These are phyloP conservation scores for Xylogone sp. DNA, from an alignment of 2,329 filamentous ascomycete genomes.

Conservation along the genomic window DNA sequence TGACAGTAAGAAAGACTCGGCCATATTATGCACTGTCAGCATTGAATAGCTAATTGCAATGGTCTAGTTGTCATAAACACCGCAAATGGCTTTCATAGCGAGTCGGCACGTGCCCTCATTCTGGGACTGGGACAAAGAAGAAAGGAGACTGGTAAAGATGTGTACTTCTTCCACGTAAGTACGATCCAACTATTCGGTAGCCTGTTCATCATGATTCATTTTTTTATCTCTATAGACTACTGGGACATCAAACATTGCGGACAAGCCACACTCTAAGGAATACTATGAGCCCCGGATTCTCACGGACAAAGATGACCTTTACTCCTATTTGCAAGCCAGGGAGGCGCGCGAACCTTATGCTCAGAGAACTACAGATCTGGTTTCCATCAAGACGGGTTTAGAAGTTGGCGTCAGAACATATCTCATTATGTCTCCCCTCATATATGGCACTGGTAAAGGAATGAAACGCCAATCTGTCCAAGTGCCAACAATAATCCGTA, in stretches of 20 bases:
- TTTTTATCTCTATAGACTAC: no score
- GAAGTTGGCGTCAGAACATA: slow-evolving; percentile 37
- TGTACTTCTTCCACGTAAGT: slow-evolving; percentile 37
- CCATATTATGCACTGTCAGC: no score
- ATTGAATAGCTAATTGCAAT: no score
- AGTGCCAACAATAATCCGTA: slow-evolving; percentile 30
- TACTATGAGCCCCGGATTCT: slow-evolving; percentile 29
- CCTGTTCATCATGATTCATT: no score
- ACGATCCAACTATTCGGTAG: no score
- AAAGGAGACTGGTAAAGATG: slow-evolving; percentile 29
- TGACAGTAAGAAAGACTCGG: no score
- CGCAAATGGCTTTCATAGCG: slow-evolving; percentile 33
- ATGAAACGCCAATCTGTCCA: slow-evolving; percentile 34
- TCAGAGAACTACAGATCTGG: slow-evolving; percentile 42
- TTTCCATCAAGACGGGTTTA: slow-evolving; percentile 35
- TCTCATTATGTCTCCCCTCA: slow-evolving; percentile 42
- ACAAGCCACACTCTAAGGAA: slow-evolving; percentile 32
- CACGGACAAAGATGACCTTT: slow-evolving; percentile 41
- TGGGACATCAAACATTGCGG: slow-evolving; percentile 40
- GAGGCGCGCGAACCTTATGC: slow-evolving; percentile 34
- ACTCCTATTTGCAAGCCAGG: slow-evolving; percentile 33
- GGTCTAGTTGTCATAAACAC: slow-evolving; percentile 41
- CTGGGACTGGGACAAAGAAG: slow-evolving; percentile 36
- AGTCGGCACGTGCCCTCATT: slow-evolving; percentile 36
- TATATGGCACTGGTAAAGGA: slow-evolving; percentile 41